These are phyloP conservation scores for Dendrobium nobile DNA, from an alignment of 106 monocot species.

Conservation along the genomic window DNA sequence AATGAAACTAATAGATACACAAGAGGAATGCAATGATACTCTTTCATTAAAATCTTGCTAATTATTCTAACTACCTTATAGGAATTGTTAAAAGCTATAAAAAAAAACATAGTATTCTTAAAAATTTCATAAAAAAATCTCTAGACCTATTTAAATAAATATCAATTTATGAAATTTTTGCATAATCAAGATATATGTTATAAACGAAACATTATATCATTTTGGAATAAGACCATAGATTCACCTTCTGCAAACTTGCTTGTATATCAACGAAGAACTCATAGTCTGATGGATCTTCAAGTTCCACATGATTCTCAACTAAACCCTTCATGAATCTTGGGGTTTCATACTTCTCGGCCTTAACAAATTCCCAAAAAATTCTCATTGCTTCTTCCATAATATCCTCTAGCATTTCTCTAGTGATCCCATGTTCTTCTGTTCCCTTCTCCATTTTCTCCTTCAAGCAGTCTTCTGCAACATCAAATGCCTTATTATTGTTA, in stretches of 20 bases:
- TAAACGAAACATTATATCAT: background rate
- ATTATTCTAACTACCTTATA: no score
- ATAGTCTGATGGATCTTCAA: slow-evolving; percentile 59
- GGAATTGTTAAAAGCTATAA: no score
- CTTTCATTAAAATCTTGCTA: no score
- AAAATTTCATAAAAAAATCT: no score
- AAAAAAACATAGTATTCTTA: no score
- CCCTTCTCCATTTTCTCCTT: slow-evolving; percentile 47
- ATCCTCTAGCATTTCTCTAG: slow-evolving; percentile 50
- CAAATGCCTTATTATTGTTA: background rate
- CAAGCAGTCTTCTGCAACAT: slow-evolving; percentile 57
- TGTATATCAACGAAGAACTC: slow-evolving; percentile 39
- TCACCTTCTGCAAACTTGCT: slow-evolving; percentile 59
- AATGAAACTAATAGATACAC: background rate
- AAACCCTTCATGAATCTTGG: slow-evolving; percentile 43
- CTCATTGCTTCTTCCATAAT: slow-evolving; percentile 67
- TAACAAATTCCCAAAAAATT: slow-evolving; percentile 75
- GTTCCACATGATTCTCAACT: slow-evolving; percentile 37
- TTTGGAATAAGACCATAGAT: background rate
- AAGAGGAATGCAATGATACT: background rate
- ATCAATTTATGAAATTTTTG: no score
- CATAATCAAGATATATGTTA: background rate
- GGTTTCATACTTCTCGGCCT: slow-evolving; percentile 63
- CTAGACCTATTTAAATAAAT: no score
- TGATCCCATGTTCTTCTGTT: slow-evolving; percentile 25